Percentiles rank a stretch among this genome's conserved stretches.
Conservation (phyloP, 306 rosid species). For the Hippophae rhamnoides region DNA sequence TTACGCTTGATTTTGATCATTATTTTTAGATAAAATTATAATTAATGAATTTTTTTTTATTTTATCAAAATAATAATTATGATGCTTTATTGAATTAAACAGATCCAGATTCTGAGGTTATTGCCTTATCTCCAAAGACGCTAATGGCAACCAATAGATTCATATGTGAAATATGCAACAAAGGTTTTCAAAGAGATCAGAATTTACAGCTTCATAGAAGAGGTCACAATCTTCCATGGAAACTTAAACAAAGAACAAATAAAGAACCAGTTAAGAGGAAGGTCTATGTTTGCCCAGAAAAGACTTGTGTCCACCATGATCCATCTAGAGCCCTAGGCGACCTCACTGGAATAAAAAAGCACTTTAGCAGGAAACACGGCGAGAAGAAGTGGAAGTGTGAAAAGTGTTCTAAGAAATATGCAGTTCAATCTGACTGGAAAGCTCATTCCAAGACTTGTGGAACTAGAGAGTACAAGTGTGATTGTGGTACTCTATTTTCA, state of each 20-base stretch:
- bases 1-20: neutral
- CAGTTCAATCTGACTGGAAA: conserved; percentile 95
- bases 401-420: conserved; percentile 88
- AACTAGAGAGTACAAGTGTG: conserved; percentile 87
- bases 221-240: conserved; percentile 97
- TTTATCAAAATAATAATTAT: no score
- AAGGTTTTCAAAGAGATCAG: conserved; percentile 94
- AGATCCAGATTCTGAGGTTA: conserved; percentile 99
- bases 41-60: no score
- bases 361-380: conserved; percentile 85
- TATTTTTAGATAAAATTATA: neutral
- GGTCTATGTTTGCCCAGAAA: conserved; percentile 89
- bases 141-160: conserved; percentile 92
- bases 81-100: neutral
- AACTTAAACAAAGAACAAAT: conserved; percentile 57
- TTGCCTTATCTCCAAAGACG: conserved; percentile 77
- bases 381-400: conserved; percentile 99
- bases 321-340: conserved; percentile 82
- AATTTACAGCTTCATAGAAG: conserved; percentile 88
- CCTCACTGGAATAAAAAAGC: conserved; percentile 92
- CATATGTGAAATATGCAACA: conserved; percentile 91
- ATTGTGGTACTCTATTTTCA: conserved; percentile 93
- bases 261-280: conserved; percentile 62
- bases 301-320: conserved; percentile 79
- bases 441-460: conserved; percentile 96